phyloP scores from a whole-genome alignment of 805 yeast species.

The Maudiozyma serrabonitensis region DNA sequence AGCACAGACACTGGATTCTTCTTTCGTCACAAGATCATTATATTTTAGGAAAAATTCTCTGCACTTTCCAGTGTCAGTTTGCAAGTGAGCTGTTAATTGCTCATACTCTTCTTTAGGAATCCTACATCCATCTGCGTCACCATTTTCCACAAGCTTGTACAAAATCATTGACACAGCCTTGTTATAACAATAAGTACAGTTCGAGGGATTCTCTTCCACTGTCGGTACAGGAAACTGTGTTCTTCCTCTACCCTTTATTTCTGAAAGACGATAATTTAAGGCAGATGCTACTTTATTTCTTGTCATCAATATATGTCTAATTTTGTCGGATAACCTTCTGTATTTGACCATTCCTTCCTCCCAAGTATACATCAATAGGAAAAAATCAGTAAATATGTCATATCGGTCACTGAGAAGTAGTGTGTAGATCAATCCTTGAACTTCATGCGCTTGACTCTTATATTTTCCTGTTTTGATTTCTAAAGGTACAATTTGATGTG shows the following conservation, averaged over 20 bases:
- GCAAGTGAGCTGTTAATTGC: constrained; percentile 42
- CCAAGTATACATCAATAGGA: constrained; percentile 66
- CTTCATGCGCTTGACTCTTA: constrained; percentile 60
- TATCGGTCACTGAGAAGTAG: constrained; percentile 73
- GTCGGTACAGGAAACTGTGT: constrained; percentile 40
- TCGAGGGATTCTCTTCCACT: background rate
- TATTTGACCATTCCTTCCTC: constrained; percentile 45
- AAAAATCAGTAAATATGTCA: constrained; percentile 53
- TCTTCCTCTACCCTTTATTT: constrained; percentile 5
- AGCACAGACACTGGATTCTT: constrained; percentile 49
- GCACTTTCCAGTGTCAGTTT: constrained; percentile 30
- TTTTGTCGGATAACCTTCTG: constrained; percentile 43
- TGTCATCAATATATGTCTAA: constrained; percentile 58
- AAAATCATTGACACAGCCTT: constrained; percentile 54
- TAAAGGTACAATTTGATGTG: constrained; percentile 56
- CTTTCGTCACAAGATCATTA: constrained; percentile 64
- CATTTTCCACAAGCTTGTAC: constrained; percentile 50
- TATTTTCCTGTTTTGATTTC: constrained; percentile 82
- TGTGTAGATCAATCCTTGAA: constrained; percentile 79
- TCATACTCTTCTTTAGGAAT: constrained; percentile 40
- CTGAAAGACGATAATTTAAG: constrained; percentile 36
- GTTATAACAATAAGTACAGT: constrained; percentile 54
- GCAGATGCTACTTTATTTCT: constrained; percentile 61
- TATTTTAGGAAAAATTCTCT: constrained; percentile 56
- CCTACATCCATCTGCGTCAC: constrained; percentile 46